Percentiles rank a stretch among this genome's conserved stretches.
phyloP scores from a whole-genome alignment of 352 stramenopile species.

The Pythium angustatum region DNA sequence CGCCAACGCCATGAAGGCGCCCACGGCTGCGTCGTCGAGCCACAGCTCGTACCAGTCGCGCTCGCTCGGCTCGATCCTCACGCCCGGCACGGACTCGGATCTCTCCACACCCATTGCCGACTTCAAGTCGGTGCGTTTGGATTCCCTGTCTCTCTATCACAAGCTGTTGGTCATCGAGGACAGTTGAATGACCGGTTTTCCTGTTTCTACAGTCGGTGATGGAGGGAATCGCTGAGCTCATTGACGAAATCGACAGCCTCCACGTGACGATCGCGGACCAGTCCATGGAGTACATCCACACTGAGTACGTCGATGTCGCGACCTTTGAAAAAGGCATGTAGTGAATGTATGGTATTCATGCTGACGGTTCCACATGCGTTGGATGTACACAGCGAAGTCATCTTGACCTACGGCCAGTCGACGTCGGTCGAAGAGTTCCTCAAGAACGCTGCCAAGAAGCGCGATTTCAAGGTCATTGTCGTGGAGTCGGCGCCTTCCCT shows the following conservation, averaged over 20 bases:
- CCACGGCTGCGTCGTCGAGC: conserved; percentile 32
- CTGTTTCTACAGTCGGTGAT: conserved; percentile 81
- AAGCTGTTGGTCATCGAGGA: neutral
- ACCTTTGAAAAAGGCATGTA: neutral
- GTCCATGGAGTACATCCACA: conserved; percentile 96
- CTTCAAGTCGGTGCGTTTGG: conserved; percentile 72
- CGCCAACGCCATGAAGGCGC: conserved; percentile 67
- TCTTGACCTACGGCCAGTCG: conserved; percentile 94
- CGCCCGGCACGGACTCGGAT: conserved; percentile 77
- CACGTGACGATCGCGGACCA: conserved; percentile 97
- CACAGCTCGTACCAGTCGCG: conserved; percentile 60
- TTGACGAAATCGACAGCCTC: conserved; percentile 94
- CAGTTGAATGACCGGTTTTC: too few species aligned
- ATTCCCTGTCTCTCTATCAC: neutral
- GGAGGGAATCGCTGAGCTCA: conserved; percentile 94
- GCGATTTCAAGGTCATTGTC: conserved; percentile 96
- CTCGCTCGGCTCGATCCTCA: conserved; percentile 81
- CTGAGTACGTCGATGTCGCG: conserved; percentile 77
- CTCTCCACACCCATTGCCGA: conserved; percentile 82
- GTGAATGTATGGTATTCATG: neutral
- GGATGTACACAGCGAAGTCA: conserved; percentile 82
- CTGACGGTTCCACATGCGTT: neutral
- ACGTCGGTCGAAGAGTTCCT: conserved; percentile 92
- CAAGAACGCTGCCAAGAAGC: conserved; percentile 88
- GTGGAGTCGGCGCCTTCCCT: conserved; percentile 93